Conservation (phyloP, 176 grass and related monocot genomes). For the Carex littledalei region DNA sequence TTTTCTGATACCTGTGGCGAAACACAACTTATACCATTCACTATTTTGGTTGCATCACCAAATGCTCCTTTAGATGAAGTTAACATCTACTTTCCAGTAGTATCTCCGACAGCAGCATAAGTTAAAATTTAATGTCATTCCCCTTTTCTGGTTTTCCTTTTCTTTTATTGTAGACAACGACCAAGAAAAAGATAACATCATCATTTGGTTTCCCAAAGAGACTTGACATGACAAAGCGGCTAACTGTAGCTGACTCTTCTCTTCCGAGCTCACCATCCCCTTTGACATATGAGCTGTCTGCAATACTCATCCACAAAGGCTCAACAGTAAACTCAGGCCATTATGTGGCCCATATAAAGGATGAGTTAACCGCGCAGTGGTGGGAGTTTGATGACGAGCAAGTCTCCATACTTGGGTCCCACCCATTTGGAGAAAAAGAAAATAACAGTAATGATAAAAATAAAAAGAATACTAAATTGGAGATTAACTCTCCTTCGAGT, state of each 20-base stretch:
- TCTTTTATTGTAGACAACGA: slow-evolving; percentile 63
- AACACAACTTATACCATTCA: neutral
- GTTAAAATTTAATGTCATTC: neutral
- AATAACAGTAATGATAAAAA: slow-evolving; percentile 54
- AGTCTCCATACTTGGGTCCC: slow-evolving; percentile 77
- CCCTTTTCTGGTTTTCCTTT: neutral
- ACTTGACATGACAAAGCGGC: slow-evolving; percentile 61
- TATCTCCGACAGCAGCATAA: neutral
- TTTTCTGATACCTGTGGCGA: neutral
- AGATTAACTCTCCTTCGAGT: slow-evolving; percentile 23
- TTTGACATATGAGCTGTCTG: slow-evolving; percentile 67
- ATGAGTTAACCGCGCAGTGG: slow-evolving; percentile 80
- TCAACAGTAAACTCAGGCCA: slow-evolving; percentile 92
- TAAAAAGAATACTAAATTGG: slow-evolving; percentile 28
- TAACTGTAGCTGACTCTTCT: slow-evolving; percentile 25
- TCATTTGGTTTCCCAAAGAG: slow-evolving; percentile 78
- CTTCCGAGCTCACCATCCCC: slow-evolving; percentile 17
- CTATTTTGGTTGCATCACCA: neutral
- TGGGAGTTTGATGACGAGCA: slow-evolving; percentile 99
- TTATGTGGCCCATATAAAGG: slow-evolving; percentile 97
- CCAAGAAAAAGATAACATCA: slow-evolving; percentile 95
- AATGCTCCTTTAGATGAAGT: neutral
- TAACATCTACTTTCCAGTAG: neutral
- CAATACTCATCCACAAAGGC: slow-evolving; percentile 98
- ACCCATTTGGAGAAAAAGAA: slow-evolving; percentile 80